Base-by-base conservation (phyloP, 2,329 filamentous ascomycete species). In the Sporothrix luriei region DNA sequence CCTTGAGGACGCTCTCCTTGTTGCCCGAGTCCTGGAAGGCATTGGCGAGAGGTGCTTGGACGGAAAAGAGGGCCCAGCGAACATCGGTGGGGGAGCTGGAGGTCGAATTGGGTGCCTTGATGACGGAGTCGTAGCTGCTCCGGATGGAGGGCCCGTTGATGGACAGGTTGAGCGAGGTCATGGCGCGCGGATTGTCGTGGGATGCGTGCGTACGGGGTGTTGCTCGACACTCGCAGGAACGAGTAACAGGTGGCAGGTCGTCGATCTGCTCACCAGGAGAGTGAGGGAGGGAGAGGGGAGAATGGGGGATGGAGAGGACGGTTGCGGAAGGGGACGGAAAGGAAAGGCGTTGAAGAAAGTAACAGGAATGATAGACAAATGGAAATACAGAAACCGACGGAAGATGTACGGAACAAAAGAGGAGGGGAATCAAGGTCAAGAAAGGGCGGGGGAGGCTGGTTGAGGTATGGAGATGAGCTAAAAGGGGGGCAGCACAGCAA, bases 1-100 rank as follows among this genome's bases (percentile, higher is more conserved):
- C 94, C 81, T 97, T 98, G 74, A 99, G 83, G 1, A 97, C 88
- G 79, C 94, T 98, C 82, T 98, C 94, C 82, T 97, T 98, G 74
- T 88, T 85, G 51, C 87, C 90, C 70, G 87, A 85, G 78, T 95
- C 92, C 80, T 97, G 93, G 79, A 99, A 99, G 71, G 94, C 94
- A 82, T 91, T 98, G 78, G 93, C 86, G 52, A 99, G 87, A 68
- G 95, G 95, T 71, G 94, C 92, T 78, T 95, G 92, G 52, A 99
- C 95, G 9, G 92, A 91, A 82, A 96, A 97, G 72, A 99, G 84
- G 24, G 93, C 94, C 95, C 95, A 99, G 83, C 94, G 92, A 73
- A 88, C 93, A 77, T 91, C 92, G 62, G 93, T 97, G 51, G 92
- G 86, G 62, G 94, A 97, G 77, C 84, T 84, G 48, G 85, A 83